Evolutionary conservation across 768 basidiomycete species (phyloP).

Genomic region (Boletus pseudo-olivaceus): DNA sequence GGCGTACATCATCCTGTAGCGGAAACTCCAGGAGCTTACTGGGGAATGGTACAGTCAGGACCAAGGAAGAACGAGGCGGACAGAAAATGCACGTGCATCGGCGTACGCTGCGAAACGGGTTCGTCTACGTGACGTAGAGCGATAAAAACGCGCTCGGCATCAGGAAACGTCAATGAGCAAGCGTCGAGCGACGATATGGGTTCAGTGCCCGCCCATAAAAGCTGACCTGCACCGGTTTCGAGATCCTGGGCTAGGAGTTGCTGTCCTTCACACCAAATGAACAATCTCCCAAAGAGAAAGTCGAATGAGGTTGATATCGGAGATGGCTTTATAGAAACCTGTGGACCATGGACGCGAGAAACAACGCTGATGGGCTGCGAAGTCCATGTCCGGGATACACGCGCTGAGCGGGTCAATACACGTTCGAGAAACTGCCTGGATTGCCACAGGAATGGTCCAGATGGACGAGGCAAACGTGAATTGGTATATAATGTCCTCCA

Average conservation of each 20-base stretch:
- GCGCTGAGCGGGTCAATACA: conserved; percentile 16
- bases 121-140: conserved; percentile 17
- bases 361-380: conserved; percentile 8
- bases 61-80: neutral
- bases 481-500: conserved; percentile 18
- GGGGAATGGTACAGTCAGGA: conserved; percentile 1
- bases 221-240: conserved; percentile 19
- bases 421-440: conserved; percentile 18
- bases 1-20: conserved; percentile 9
- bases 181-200: conserved; percentile 20
- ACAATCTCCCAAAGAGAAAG: conserved; percentile 24
- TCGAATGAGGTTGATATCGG: conserved; percentile 15
- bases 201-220: conserved; percentile 11
- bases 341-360: conserved; percentile 15
- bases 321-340: conserved; percentile 10
- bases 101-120: conserved; percentile 15
- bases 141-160: conserved; percentile 18
- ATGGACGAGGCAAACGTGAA: conserved; percentile 17
- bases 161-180: conserved; percentile 17
- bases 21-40: conserved; percentile 24
- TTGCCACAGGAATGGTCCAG: conserved; percentile 24
- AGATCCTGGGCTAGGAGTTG: conserved; percentile 20
- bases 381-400: conserved; percentile 20
- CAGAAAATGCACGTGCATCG: conserved; percentile 13
- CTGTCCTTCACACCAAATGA: conserved; percentile 20